Percentiles rank a stretch among this genome's conserved stretches.
These are phyloP conservation scores for Isatis tinctoria DNA, from an alignment of 345 rosid species.

Conservation along the genomic window DNA sequence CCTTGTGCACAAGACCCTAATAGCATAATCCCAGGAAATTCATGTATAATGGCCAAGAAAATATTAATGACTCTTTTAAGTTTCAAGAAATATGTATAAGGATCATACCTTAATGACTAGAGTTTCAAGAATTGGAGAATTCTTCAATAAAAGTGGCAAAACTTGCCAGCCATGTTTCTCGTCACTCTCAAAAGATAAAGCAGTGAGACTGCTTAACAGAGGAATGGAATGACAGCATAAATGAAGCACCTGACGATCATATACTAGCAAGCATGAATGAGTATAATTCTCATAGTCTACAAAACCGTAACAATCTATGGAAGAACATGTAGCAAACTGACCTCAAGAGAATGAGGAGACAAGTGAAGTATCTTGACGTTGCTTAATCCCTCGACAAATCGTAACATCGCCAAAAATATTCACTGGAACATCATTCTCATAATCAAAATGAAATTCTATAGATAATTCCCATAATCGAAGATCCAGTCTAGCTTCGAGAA, in stretches of 20 bases:
- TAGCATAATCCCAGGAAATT: neutral
- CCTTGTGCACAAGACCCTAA: too few relatives aligned
- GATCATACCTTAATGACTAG: neutral
- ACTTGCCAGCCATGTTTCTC: neutral
- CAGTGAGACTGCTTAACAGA: neutral
- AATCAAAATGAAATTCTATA: neutral
- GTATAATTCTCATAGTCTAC: neutral
- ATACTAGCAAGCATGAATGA: neutral
- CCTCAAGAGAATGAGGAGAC: too few relatives aligned
- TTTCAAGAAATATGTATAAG: too few relatives aligned
- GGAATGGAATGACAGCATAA: neutral
- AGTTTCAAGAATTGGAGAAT: neutral
- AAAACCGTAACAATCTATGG: neutral
- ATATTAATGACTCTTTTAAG: too few relatives aligned
- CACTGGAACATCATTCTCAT: neutral
- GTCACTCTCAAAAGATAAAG: neutral
- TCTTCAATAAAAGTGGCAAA: neutral
- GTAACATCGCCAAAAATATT: neutral
- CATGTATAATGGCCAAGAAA: neutral
- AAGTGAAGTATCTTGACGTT: too few relatives aligned
- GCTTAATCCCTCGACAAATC: too few relatives aligned
- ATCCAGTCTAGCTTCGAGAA: neutral
- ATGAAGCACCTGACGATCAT: neutral
- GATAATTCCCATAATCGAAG: neutral
- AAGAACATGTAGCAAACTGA: too few relatives aligned